Evolutionary conservation across 805 yeast species (phyloP), one percentile per base, ranked within the genome.

Genomic region (Hyphopichia homilentoma): DNA sequence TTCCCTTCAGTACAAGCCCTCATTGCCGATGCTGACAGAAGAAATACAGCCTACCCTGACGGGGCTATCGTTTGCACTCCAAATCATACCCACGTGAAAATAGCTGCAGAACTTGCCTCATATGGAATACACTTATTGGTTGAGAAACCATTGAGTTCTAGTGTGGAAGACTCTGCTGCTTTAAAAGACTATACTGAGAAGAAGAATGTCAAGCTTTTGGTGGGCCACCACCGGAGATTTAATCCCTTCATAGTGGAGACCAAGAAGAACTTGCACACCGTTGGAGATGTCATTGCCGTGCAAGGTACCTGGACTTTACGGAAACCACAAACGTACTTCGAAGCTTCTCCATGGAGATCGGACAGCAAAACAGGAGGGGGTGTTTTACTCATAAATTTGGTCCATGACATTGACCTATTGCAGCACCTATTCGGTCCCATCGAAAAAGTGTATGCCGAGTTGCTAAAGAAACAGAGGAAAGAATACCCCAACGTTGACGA

Each of bases 41-140:
- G 39, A 21, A 32, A 33, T 7, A 27, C 44, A 7, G 26, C 40
- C 14, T 45, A 48, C 17, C 66, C 68, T 1, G 57, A 58, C 30
- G 70, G 65, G 2, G 70, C 70, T 7, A 53, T 63, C 15, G 50
- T 63, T 7, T 59, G 63, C 30, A 63, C 70, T 5, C 70, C 70
- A 7, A 63, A 61, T 37, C 60, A 54, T 33, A 59, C 66, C n/a
- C 70, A 63, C 33, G 51, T 54, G 7, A 40, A 45, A 18, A 36
- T 63, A 19, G 53, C 59, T 4, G 41, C 54, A 2, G 52, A 53
- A 19, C 51, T 63, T 35, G 67, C 65, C 3, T 37, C 50, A 5
- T 39, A 46, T 29, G 64, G 65, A 1, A 52, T 63, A 22, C 53
- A 63, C 36, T 36, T 63, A 21, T 45, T 63, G 33, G 53, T 63